Conservation (phyloP, 2,329 filamentous ascomycete species). For the Coleophoma cylindrospora region DNA sequence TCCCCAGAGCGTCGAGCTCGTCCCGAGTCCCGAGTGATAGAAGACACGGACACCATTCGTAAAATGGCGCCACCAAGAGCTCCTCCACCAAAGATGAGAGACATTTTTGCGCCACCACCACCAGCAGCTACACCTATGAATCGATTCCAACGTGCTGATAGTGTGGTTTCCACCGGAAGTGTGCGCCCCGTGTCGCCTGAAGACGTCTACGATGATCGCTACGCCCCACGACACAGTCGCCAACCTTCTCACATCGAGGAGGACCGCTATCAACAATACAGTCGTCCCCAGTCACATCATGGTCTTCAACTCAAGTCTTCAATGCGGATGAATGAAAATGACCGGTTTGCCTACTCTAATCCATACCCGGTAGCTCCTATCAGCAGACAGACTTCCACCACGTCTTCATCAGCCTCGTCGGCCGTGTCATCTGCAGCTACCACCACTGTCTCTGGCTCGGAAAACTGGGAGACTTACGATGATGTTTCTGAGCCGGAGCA, state of each 20-base stretch:
- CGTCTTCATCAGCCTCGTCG: slow-evolving; percentile 32
- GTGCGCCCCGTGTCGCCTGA: slow-evolving; percentile 65
- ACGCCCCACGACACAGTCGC: slow-evolving; percentile 24
- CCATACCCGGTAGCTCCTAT: slow-evolving; percentile 20
- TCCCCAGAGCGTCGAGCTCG: slow-evolving; percentile 65
- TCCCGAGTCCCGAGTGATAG: slow-evolving; percentile 17
- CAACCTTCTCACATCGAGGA: slow-evolving; percentile 32
- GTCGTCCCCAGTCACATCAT: slow-evolving; percentile 11
- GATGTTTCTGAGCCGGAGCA: slow-evolving; percentile 72
- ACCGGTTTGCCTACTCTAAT: slow-evolving; percentile 23
- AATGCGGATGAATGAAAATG: slow-evolving; percentile 30
- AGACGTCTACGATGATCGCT: slow-evolving; percentile 76
- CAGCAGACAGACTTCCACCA: slow-evolving; percentile 66
- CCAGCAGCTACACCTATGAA: slow-evolving; percentile 47
- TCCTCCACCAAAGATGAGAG: slow-evolving; percentile 90
- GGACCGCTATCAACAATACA: slow-evolving; percentile 4
- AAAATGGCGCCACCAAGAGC: slow-evolving; percentile 54
- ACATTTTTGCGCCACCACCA: slow-evolving; percentile 56
- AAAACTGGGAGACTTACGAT: slow-evolving; percentile 98
- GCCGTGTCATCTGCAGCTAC: slow-evolving; percentile 35
- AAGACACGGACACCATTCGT: slow-evolving; percentile 29
- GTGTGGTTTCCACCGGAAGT: slow-evolving; percentile 45
- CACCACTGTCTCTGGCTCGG: slow-evolving; percentile 74
- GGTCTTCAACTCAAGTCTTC: slow-evolving; percentile 31
- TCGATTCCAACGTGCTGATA: slow-evolving; percentile 40